Conservation (phyloP, 352 stramenopile species). For the Pythium apleroticum region DNA sequence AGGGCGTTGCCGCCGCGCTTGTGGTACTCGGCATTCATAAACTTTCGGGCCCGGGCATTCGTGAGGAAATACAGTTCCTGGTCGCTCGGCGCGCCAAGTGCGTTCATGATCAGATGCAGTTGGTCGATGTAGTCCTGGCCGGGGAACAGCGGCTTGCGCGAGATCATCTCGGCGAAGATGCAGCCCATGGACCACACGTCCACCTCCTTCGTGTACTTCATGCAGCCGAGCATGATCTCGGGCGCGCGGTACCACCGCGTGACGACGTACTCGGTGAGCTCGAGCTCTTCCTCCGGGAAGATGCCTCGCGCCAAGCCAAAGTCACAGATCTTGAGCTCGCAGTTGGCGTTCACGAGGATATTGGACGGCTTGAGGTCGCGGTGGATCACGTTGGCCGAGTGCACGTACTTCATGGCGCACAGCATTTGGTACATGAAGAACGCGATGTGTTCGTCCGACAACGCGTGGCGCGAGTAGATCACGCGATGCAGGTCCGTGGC, state of each 20-base stretch:
- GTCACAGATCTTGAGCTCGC: conserved; percentile 87
- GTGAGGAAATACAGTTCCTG: conserved; percentile 97
- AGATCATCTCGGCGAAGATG: conserved; percentile 99
- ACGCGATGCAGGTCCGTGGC: conserved; percentile 89
- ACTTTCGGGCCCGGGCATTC: conserved; percentile 83
- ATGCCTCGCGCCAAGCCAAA: conserved; percentile 83
- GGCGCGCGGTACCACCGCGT: conserved; percentile 70
- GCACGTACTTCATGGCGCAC: conserved; percentile 92
- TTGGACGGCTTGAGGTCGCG: conserved; percentile 98
- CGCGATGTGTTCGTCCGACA: conserved; percentile 84
- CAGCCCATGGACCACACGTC: conserved; percentile 98
- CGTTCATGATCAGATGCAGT: conserved; percentile 97
- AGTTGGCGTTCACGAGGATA: conserved; percentile 94
- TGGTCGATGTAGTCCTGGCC: conserved; percentile 94
- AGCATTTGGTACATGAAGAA: conserved; percentile 93
- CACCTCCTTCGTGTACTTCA: conserved; percentile 85
- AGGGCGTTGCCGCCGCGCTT: conserved; percentile 63
- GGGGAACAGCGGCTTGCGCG: conserved; percentile 96
- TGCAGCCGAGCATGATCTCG: conserved; percentile 83
- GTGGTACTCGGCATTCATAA: conserved; percentile 82
- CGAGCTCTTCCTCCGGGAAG: conserved; percentile 67
- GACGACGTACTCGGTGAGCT: conserved; percentile 84
- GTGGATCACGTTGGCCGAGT: conserved; percentile 94
- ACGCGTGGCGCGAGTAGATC: conserved; percentile 86
- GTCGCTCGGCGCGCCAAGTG: conserved; percentile 93